These are phyloP conservation scores for Scheffersomyces amazonensis DNA, from an alignment of 805 yeast genomes.

Conservation along the genomic window DNA sequence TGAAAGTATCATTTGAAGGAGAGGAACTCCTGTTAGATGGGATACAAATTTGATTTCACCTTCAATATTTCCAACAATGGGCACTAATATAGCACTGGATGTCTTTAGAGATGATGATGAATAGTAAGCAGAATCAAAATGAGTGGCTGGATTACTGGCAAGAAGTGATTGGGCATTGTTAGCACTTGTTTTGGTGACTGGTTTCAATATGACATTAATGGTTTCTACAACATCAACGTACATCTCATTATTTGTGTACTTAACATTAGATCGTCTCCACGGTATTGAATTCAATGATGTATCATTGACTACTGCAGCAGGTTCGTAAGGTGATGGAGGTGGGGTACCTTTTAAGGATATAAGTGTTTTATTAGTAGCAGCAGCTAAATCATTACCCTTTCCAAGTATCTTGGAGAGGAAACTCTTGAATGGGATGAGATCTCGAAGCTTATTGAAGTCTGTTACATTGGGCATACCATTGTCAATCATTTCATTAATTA, in stretches of 20 bases:
- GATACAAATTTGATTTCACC: slow-evolving; percentile 67
- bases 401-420: slow-evolving; percentile 52
- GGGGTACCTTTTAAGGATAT: background rate
- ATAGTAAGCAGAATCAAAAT: slow-evolving; percentile 25
- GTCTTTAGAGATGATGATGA: slow-evolving; percentile 14
- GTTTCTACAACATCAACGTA: slow-evolving; percentile 79
- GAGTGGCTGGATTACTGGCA: slow-evolving; percentile 20
- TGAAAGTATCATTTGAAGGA: slow-evolving; percentile 55
- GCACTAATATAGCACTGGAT: slow-evolving; percentile 19
- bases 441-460: slow-evolving; percentile 68
- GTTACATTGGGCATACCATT: slow-evolving; percentile 71
- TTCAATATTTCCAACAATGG: slow-evolving; percentile 51
- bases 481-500: slow-evolving; percentile 77
- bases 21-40: slow-evolving; percentile 76
- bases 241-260: slow-evolving; percentile 77
- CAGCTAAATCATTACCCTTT: slow-evolving; percentile 32
- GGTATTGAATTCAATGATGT: slow-evolving; percentile 39
- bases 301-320: background rate
- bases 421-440: slow-evolving; percentile 64
- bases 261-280: slow-evolving; percentile 77
- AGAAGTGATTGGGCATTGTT: slow-evolving; percentile 10
- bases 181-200: slow-evolving; percentile 13
- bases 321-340: background rate
- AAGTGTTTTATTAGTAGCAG: slow-evolving; percentile 11
- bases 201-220: slow-evolving; percentile 51